Evolutionary conservation across 768 basidiomycete genomes (phyloP).

Genomic region (Cystobasidium onofrii): DNA sequence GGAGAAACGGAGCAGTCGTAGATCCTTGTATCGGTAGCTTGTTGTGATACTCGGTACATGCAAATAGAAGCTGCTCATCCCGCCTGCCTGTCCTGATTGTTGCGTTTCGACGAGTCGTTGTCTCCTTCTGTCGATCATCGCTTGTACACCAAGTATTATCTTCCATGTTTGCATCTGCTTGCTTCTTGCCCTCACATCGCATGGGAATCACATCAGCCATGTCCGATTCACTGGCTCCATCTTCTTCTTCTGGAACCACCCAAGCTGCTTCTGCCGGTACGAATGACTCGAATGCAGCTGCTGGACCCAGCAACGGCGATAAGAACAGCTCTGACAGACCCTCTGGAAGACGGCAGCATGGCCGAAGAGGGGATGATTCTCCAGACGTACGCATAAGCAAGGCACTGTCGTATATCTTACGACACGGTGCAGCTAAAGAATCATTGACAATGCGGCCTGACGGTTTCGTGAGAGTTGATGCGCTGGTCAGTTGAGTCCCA

Average conservation of each 20-base stretch:
- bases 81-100: too few species aligned
- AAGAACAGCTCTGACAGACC: neutral
- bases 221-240: neutral
- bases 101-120: too few species aligned
- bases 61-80: too few species aligned
- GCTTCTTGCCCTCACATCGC: too few species aligned
- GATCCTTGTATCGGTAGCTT: constrained; percentile 8
- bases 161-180: too few species aligned
- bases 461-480: constrained; percentile 72
- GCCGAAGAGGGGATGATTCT: neutral
- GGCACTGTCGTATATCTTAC: constrained; percentile 79
- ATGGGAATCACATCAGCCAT: neutral
- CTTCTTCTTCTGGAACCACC: neutral
- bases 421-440: constrained; percentile 75
- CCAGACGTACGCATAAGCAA: constrained; percentile 56
- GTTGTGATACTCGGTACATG: too few species aligned
- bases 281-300: neutral
- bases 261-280: neutral
- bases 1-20: constrained; percentile 31
- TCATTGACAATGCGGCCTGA: constrained; percentile 68
- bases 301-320: neutral
- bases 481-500: constrained; percentile 81
- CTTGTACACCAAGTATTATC: too few species aligned
- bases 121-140: too few species aligned
- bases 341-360: neutral